Percentiles rank a stretch among this genome's conserved stretches.
phyloP scores from a whole-genome alignment of 768 basidiomycete genomes.

The Boletus pseudo-olivaceus region DNA sequence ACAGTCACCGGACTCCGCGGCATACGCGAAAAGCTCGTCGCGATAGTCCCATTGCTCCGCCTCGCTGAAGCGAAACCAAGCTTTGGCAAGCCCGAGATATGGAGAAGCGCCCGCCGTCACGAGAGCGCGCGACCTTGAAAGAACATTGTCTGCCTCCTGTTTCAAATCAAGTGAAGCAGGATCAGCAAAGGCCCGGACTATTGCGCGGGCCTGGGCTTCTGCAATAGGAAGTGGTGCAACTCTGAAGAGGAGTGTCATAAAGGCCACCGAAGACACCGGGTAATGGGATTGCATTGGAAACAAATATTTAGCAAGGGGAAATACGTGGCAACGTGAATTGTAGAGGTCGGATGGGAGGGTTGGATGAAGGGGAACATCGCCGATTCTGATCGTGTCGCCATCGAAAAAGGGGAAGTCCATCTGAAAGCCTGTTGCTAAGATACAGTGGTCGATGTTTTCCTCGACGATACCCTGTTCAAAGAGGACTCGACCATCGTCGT shows the following conservation, averaged over 20 bases:
- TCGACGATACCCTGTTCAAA: constrained; percentile 62
- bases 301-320: constrained; percentile 67
- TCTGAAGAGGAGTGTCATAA: constrained; percentile 56
- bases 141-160: constrained; percentile 46
- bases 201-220: constrained; percentile 73
- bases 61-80: constrained; percentile 52
- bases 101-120: constrained; percentile 31
- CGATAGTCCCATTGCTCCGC: constrained; percentile 68
- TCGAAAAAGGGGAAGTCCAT: constrained; percentile 61
- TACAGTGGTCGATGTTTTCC: constrained; percentile 53
- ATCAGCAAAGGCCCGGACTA: constrained; percentile 51
- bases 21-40: constrained; percentile 52
- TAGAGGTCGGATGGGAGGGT: constrained; percentile 49
- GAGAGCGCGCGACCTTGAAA: constrained; percentile 47
- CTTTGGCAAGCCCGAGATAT: constrained; percentile 43
- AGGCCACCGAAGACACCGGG: constrained; percentile 55
- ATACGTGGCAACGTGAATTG: constrained; percentile 66
- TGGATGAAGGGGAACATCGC: constrained; percentile 43
- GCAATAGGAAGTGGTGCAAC: constrained; percentile 74
- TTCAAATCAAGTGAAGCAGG: constrained; percentile 47
- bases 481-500: constrained; percentile 41
- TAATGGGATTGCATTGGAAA: constrained; percentile 54
- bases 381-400: constrained; percentile 32
- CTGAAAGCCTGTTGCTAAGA: constrained; percentile 77
- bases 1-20: constrained; percentile 30